Base-by-base conservation (phyloP, 306 rosid genomes). In the Prosopis cineraria region DNA sequence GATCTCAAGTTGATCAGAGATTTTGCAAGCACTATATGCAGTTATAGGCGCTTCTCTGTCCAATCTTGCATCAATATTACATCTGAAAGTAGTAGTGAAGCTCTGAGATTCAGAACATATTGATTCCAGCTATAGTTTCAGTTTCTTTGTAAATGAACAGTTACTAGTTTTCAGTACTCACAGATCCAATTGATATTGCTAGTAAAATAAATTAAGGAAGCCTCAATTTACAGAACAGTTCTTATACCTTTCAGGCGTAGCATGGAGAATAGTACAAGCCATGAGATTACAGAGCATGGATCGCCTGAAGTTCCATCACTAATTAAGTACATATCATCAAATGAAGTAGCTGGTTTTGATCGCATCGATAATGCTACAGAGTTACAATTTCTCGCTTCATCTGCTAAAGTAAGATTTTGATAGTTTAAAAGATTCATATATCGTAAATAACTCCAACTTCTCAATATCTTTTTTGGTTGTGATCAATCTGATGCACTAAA, bases 231-330 rank as follows among this genome's bases (percentile, higher is more conserved):
- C 27, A 30, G 20, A 45, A 41, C 36, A 14, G 6, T 17, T 56
- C 39, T 34, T 39, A 8, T 50, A 70, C 16, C 65, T 66, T 29
- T 52, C 81, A 83, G 85, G 72, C 39, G 53, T 67, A 50, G 31
- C 31, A 85, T 84, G 89, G 90, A 85, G 58, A 80, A 68, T 52
- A 80, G 45, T 25, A 62, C 48, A 68, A 19, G 24, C 64, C 9
- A 44, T 62, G 85, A 73, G 37, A n/a, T 63, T 41, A 55, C 19
- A 30, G 73, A 48, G 50, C 73, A 48, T 59, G 87, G 75, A 58
- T 67, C 68, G 31, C 39, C 84, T 55, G 87, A 82, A 50, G 77
- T 77, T 75, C 90, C 95, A 79, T 59, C 90, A 79, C 83, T 85
- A 27, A 83, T 87, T 68, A 76, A 65, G 75, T 68, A 47, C 45